Base-by-base conservation (phyloP, 176 grass and related monocot genomes). In the Poa pratensis region DNA sequence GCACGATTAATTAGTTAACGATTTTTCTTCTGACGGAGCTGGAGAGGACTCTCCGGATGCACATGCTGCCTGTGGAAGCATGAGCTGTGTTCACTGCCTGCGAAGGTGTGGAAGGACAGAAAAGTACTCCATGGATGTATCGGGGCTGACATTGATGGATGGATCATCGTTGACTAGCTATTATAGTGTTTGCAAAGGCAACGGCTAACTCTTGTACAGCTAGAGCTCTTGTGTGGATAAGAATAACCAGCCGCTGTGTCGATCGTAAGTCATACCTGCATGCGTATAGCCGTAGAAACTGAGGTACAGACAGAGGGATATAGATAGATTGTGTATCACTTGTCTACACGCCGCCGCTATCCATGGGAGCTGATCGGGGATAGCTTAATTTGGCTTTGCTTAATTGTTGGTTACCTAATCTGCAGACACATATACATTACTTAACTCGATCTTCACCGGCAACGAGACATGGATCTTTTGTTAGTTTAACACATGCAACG, bases 41-140 rank as follows among this genome's bases (percentile, higher is more conserved):
- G 42, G 70, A 73, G 69, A 22, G 39, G 3, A 46, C 23, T 73
- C 11, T 73, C 32, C 83, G 27, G 74, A n/a, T 69, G 63, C 83
- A 85, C 75, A 35, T 85, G 61, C 16, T 68, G 73, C 83, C 46
- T 30, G 73, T 57, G 48, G 66, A 59, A 20, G 81, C 39, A 83
- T 20, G 40, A 57, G 50, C 80, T 82, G 80, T 32, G 72, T 5
- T 50, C 70, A 10, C 43, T 28, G 43, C 70, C 48, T 16, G 42
- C 8, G 16, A 50, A 73, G 70, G 14, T 27, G 1, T 49, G 70
- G 11, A 45, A 14, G 12, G 37, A 61, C 60, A 63, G 60, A 28
- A 28, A 63, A 15, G 59, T 27, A 15, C 59, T 62, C 24, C 60
- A 63, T 6, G 13, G 2, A 28, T 63, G 28, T 16, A 30, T 12